Evolutionary conservation across 345 rosid species (phyloP), one percentile per base, ranked within the genome.

Genomic region (Leavenworthia alabamica): DNA sequence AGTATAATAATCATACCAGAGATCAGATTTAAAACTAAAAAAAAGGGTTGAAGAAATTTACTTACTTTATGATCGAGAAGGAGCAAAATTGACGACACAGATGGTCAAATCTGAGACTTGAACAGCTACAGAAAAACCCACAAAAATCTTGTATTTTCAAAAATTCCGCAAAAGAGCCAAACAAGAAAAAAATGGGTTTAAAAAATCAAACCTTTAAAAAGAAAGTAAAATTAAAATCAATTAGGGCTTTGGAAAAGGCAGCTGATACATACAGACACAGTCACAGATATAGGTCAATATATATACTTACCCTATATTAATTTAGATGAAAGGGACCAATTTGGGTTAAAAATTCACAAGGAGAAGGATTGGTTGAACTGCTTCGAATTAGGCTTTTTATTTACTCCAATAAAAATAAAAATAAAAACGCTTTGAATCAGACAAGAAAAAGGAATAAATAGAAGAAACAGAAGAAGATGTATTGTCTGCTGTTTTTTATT

Each of bases 341-440:
- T 77, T 78, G 27, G 76, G 57, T n/a, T 71, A 56, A 80, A 69
- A 71, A n/a, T n/a, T 74, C 31, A 31, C 8, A 11, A 35, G 24
- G 47, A 43, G 56, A 43, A 52, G 56, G 56, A 62, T 62, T 70
- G 29, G 74, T 62, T 39, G 45, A 70, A 27, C 64, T 54, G 56
- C 67, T 69, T 49, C 20, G 8, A 36, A 66, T 24, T 46, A 27
- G 31, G 41, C 20, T 19, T 49, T 48, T 37, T 26, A 23, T 53
- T 54, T 64, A 52, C 53, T 51, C 7, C n/a, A n/a, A n/a, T n/a
- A n/a, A n/a, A n/a, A n/a, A n/a, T n/a, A n/a, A n/a, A n/a, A n/a
- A n/a, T n/a, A n/a, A n/a, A n/a, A n/a, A n/a, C n/a, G 14, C 28
- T 61, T 56, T 53, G 72, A 71, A 64, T 61, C 74, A 67, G 81